Percentiles rank a stretch among this genome's conserved stretches.
phyloP scores from a whole-genome alignment of 371 early-diverging fungal genomes.

The Mortierella sp. region DNA sequence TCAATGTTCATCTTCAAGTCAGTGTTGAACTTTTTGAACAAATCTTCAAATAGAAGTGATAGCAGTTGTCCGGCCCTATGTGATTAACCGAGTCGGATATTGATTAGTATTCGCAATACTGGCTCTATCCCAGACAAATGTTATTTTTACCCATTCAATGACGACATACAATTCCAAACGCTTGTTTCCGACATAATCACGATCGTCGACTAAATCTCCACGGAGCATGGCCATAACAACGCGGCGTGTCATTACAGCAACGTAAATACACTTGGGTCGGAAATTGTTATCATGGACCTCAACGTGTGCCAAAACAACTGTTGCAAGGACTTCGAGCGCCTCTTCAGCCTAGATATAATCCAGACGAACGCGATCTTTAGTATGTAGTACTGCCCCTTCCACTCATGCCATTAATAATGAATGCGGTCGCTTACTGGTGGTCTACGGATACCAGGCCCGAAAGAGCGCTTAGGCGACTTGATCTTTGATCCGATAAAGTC shows the following conservation, averaged over 20 bases:
- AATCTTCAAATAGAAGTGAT: slow-evolving; percentile 99
- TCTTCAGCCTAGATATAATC: slow-evolving; percentile 80
- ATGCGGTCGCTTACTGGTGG: slow-evolving; percentile 57
- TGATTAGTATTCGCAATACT: not conserved
- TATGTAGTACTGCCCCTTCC: not conserved
- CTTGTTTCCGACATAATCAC: slow-evolving; percentile 99
- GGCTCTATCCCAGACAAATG: not conserved
- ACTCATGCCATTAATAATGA: not conserved
- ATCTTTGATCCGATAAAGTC: slow-evolving; percentile 91
- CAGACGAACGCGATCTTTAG: not conserved
- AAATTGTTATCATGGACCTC: slow-evolving; percentile 93
- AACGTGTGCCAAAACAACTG: slow-evolving; percentile 96
- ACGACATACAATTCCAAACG: slow-evolving; percentile 94
- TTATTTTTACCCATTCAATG: not conserved
- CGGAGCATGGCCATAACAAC: slow-evolving; percentile 90
- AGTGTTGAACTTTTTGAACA: slow-evolving; percentile 97
- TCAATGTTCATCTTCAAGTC: slow-evolving; percentile 94
- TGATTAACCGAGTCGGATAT: not conserved
- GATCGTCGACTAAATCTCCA: slow-evolving; percentile 94
- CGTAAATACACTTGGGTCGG: slow-evolving; percentile 94
- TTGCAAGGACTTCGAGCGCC: slow-evolving; percentile 92
- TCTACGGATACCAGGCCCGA: slow-evolving; percentile 65
- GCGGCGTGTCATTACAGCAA: slow-evolving; percentile 98
- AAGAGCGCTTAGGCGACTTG: slow-evolving; percentile 72
- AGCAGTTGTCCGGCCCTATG: slow-evolving; percentile 97